These are phyloP conservation scores for Trichoderma pleuroti DNA, from an alignment of 2,329 filamentous ascomycete genomes.

Conservation along the genomic window DNA sequence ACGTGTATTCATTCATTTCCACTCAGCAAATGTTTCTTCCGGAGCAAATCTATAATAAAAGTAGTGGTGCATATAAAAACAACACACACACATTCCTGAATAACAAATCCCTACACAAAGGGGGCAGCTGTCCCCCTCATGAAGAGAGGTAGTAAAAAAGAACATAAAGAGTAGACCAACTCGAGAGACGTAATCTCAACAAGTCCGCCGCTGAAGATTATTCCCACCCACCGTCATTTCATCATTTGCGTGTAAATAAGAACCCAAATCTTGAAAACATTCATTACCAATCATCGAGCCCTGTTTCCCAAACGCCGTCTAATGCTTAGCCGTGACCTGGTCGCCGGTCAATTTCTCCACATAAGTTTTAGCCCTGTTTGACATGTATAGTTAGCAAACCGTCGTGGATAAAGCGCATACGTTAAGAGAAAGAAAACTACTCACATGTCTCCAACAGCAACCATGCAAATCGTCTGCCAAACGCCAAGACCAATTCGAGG, in stretches of 20 bases:
- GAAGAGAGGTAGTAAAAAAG: not conserved
- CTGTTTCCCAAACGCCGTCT: slow-evolving; percentile 37
- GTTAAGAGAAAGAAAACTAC: slow-evolving; percentile 37
- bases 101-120: not conserved
- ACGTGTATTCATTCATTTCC: not conserved
- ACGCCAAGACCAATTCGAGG: slow-evolving; percentile 92
- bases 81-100: slow-evolving; percentile 1
- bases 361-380: slow-evolving; percentile 60
- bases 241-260: slow-evolving; percentile 9
- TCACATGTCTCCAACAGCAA: slow-evolving; percentile 96
- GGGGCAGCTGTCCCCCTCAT: not conserved
- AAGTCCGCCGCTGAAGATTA: not conserved
- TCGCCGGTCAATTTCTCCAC: slow-evolving; percentile 66
- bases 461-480: slow-evolving; percentile 99
- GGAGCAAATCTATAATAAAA: slow-evolving; percentile 13
- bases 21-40: not conserved
- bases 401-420: slow-evolving; percentile 4
- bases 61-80: not conserved
- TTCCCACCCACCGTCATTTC: not conserved
- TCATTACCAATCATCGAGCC: slow-evolving; percentile 15
- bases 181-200: not conserved
- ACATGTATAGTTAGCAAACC: slow-evolving; percentile 24
- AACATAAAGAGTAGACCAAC: not conserved
- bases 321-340: slow-evolving; percentile 64
- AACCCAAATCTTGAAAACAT: slow-evolving; percentile 15